A percentile compares a stretch with the other conserved stretches of the same genome.
These are phyloP conservation scores for Mycena leptocephala DNA, from an alignment of 768 basidiomycete genomes.

Conservation along the genomic window DNA sequence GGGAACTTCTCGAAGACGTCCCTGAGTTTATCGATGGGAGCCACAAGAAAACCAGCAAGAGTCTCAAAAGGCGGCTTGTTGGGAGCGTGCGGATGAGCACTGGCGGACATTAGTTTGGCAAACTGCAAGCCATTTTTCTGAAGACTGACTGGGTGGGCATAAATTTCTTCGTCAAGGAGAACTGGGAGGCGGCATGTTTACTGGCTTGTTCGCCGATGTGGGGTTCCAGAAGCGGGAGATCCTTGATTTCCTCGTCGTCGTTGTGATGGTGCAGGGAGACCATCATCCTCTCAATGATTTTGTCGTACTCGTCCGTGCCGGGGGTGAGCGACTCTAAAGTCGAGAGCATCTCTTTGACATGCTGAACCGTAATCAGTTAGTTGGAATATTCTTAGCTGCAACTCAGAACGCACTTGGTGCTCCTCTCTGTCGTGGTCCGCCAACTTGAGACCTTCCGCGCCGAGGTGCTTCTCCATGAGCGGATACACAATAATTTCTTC, in stretches of 20 bases:
- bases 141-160: constrained; percentile 73
- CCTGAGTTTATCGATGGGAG: constrained; percentile 73
- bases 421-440: constrained; percentile 72
- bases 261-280: constrained; percentile 67
- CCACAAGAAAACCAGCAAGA: constrained; percentile 65
- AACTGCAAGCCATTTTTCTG: background rate
- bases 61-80: constrained; percentile 77
- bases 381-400: background rate
- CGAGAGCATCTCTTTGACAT: constrained; percentile 58
- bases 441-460: constrained; percentile 63
- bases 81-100: constrained; percentile 67
- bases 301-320: constrained; percentile 61
- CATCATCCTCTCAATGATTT: constrained; percentile 62
- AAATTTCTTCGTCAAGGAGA: constrained; percentile 74
- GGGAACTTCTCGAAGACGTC: constrained; percentile 73
- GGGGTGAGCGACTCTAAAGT: constrained; percentile 62
- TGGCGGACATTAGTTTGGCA: constrained; percentile 35
- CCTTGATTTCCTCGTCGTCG: constrained; percentile 71
- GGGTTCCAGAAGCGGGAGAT: constrained; percentile 70
- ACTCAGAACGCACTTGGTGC: constrained; percentile 60
- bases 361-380: constrained; percentile 31
- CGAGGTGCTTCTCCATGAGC: constrained; percentile 72
- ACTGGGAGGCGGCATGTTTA: constrained; percentile 60
- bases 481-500: constrained; percentile 80
- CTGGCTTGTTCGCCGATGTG: constrained; percentile 62